Evolutionary conservation across 2,329 filamentous ascomycete species (phyloP).

Genomic region (Trichoderma harzianum): DNA sequence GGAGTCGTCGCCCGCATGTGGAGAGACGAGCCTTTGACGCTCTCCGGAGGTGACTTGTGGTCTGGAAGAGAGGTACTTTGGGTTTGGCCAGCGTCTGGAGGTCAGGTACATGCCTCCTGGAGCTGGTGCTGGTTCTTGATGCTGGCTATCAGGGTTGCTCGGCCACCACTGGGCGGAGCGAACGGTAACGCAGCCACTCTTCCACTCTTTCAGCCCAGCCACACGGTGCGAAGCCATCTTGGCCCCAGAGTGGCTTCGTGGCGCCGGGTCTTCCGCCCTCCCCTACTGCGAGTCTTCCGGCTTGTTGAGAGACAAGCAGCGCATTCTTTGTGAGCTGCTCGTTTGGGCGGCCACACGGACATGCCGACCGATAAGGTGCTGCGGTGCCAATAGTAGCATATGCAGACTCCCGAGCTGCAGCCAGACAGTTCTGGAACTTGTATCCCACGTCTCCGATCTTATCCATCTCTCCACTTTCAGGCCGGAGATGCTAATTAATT

Average conservation of each 20-base stretch:
- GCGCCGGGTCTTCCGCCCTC: slow-evolving; percentile 1
- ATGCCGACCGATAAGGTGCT: neutral
- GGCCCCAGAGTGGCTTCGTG: neutral
- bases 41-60: neutral
- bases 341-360: neutral
- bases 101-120: neutral
- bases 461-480: slow-evolving; percentile 1
- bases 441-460: neutral
- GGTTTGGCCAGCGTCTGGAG: neutral
- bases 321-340: neutral
- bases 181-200: neutral
- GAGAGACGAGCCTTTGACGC: neutral
- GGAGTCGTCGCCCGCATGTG: slow-evolving; percentile 5
- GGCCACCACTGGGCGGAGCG: neutral
- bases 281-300: neutral
- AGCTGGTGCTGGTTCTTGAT: neutral
- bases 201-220: neutral
- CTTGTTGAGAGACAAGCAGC: neutral
- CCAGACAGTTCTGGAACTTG: neutral
- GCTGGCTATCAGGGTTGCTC: neutral
- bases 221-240: neutral
- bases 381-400: neutral
- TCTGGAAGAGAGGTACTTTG: neutral
- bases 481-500: neutral
- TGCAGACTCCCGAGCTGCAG: slow-evolving; percentile 1